Percentiles rank a stretch among this genome's conserved stretches.
These are phyloP conservation scores for Clonostachys chloroleuca DNA, from an alignment of 2,329 filamentous ascomycete genomes.

Conservation along the genomic window DNA sequence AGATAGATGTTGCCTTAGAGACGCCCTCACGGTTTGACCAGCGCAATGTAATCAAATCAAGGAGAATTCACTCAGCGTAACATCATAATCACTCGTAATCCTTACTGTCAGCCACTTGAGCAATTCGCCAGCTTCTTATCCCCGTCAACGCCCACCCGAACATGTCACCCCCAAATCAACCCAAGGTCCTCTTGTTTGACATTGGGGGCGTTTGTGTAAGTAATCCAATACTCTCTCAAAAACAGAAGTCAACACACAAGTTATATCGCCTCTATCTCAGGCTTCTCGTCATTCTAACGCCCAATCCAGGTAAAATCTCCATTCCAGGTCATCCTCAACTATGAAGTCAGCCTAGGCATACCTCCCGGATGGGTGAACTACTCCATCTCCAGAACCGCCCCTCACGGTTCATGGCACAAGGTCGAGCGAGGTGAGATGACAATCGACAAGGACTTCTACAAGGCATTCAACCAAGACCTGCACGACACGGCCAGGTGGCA, in stretches of 20 bases:
- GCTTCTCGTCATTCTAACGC: not conserved
- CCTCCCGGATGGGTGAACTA: constrained; percentile 89
- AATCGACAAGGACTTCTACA: constrained; percentile 72
- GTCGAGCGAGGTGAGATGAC: constrained; percentile 81
- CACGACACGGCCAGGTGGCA: constrained; percentile 64
- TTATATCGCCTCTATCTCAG: constrained; percentile 3
- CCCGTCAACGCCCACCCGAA: constrained; percentile 13
- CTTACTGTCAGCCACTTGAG: not conserved
- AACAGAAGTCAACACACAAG: not conserved
- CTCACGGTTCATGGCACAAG: constrained; percentile 80
- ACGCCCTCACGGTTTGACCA: too few relatives aligned
- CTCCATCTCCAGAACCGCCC: constrained; percentile 75
- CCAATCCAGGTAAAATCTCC: constrained; percentile 73
- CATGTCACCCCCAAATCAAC: constrained; percentile 32
- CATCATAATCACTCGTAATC: not conserved
- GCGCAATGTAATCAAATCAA: too few relatives aligned
- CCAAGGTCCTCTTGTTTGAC: constrained; percentile 83
- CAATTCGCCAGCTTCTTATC: constrained; percentile 20
- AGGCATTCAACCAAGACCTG: constrained; percentile 71
- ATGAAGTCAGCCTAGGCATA: constrained; percentile 72
- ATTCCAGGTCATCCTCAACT: constrained; percentile 89
- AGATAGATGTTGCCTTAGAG: too few relatives aligned
- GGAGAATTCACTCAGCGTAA: not conserved
- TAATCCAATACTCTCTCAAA: constrained; percentile 14
- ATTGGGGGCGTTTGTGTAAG: constrained; percentile 96